phyloP scores from a whole-genome alignment of 2,329 filamentous ascomycete genomes.

The Venturia nashicola region DNA sequence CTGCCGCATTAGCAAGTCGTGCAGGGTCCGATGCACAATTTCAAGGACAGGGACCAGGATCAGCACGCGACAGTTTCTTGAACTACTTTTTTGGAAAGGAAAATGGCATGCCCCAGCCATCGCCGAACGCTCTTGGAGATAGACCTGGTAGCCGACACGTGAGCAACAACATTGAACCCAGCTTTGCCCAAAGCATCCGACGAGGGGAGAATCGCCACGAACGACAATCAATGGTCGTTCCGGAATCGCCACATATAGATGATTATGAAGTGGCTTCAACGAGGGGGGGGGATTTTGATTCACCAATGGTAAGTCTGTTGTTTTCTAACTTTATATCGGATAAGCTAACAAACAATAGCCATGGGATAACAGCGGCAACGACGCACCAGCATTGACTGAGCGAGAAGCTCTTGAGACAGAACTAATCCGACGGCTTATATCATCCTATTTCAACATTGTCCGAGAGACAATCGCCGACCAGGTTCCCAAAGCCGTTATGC shows the following conservation, averaged over 20 bases:
- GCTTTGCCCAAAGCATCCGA: conserved; percentile 72
- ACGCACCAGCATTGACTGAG: conserved; percentile 82
- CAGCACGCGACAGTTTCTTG: conserved; percentile 79
- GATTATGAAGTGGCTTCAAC: conserved; percentile 20
- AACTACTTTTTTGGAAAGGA: conserved; percentile 99
- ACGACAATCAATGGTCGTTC: conserved; percentile 19
- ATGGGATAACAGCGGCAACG: conserved; percentile 26
- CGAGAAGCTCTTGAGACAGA: conserved; percentile 96
- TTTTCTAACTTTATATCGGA: not conserved
- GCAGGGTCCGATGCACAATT: conserved; percentile 51
- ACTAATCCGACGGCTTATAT: conserved; percentile 89
- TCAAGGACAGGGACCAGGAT: conserved; percentile 42
- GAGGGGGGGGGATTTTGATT: conserved; percentile 29
- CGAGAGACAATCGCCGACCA: conserved; percentile 97
- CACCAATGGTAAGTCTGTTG: conserved; percentile 46
- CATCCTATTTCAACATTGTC: conserved; percentile 98
- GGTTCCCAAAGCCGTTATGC: conserved; percentile 98
- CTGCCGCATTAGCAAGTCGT: conserved; percentile 54
- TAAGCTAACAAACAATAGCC: conserved; percentile 20
- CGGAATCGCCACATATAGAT: conserved; percentile 25
- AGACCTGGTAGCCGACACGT: conserved; percentile 50
- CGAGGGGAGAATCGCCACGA: conserved; percentile 46
- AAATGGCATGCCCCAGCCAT: conserved; percentile 39
- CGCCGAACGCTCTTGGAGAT: conserved; percentile 28
- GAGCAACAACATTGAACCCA: conserved; percentile 67